Evolutionary conservation across 1,284 basidiomycete genomes (phyloP).

Genomic region (Caloboletus firmus): DNA sequence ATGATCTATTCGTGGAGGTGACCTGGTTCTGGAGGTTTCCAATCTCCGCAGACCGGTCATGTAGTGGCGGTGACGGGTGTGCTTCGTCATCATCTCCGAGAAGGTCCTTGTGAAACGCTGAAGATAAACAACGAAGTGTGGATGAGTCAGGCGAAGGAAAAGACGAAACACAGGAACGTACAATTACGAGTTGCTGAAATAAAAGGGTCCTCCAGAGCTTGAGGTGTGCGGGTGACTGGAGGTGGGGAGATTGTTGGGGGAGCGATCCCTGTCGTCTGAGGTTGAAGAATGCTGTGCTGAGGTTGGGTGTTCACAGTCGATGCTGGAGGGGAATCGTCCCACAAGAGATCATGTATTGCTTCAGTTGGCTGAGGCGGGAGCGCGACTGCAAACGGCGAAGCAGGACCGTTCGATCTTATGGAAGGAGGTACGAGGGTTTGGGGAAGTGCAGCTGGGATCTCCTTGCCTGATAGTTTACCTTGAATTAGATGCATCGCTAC

Average conservation of each 20-base stretch:
- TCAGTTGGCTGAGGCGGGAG: constrained; percentile 41
- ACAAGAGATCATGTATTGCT: constrained; percentile 45
- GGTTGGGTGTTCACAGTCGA: constrained; percentile 42
- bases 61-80: constrained; percentile 51
- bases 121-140: constrained; percentile 13
- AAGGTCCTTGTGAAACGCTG: constrained; percentile 48
- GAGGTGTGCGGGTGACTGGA: constrained; percentile 23
- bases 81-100: constrained; percentile 70
- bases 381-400: constrained; percentile 36
- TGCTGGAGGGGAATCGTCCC: constrained; percentile 66
- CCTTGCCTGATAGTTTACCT: constrained; percentile 80
- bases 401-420: constrained; percentile 47
- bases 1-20: constrained; percentile 72
- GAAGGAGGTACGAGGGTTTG: constrained; percentile 79
- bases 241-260: constrained; percentile 17
- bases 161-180: constrained; percentile 21
- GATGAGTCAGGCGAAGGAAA: constrained; percentile 18
- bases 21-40: constrained; percentile 86
- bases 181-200: constrained; percentile 27
- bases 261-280: constrained; percentile 35
- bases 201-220: constrained; percentile 44
- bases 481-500: constrained; percentile 96
- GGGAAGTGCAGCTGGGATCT: constrained; percentile 76
- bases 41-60: constrained; percentile 76
- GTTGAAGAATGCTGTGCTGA: constrained; percentile 38